These are phyloP conservation scores for Brassica cretica DNA, from an alignment of 345 rosid species.

Conservation along the genomic window DNA sequence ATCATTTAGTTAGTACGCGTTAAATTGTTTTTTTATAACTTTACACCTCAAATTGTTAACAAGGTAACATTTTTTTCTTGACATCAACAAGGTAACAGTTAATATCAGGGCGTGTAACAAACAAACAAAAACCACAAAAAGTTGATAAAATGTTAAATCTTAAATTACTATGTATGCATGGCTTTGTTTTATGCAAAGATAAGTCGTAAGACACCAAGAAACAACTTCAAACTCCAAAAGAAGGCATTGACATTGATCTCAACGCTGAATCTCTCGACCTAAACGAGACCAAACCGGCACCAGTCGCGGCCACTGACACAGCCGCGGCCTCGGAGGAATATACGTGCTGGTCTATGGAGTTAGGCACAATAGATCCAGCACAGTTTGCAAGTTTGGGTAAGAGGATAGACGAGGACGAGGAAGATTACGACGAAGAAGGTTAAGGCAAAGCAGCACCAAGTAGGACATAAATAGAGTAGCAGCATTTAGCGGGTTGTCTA, in stretches of 20 bases:
- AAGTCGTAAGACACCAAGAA: neutral
- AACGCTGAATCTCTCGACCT: conserved; percentile 71
- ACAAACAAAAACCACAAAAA: too few species aligned
- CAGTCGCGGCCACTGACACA: conserved; percentile 29
- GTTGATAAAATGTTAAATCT: too few species aligned
- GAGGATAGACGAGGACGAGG: conserved; percentile 87
- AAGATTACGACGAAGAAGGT: conserved; percentile 87
- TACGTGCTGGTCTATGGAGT: conserved; percentile 86
- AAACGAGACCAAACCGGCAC: conserved; percentile 52
- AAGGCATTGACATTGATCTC: conserved; percentile 19
- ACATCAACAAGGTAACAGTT: too few species aligned
- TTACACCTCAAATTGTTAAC: too few species aligned
- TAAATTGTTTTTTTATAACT: too few species aligned
- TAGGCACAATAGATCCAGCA: conserved; percentile 83
- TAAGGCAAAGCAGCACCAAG: conserved; percentile 28
- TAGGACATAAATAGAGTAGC: conserved; percentile 38
- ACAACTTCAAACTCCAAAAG: too few species aligned
- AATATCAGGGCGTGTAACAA: too few species aligned
- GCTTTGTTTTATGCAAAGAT: too few species aligned
- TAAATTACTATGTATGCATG: too few species aligned
- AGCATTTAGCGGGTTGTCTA: conserved; percentile 30
- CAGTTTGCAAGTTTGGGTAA: conserved; percentile 69
- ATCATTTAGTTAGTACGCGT: too few species aligned
- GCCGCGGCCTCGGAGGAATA: conserved; percentile 47
- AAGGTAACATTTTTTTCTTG: too few species aligned